phyloP scores from a whole-genome alignment of 495 filamentous ascomycete species.

The Talaromyces adpressus region DNA sequence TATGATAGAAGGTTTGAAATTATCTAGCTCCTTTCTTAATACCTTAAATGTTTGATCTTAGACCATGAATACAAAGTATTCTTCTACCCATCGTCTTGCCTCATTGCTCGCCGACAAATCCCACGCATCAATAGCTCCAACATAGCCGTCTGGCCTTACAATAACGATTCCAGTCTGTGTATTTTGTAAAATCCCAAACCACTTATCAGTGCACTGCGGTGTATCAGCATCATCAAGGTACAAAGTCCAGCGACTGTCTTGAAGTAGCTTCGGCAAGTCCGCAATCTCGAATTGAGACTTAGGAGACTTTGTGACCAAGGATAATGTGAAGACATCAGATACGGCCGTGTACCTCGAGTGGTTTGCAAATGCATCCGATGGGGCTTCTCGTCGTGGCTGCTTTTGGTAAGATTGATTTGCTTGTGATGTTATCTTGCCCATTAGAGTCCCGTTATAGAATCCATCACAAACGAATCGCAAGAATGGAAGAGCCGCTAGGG shows the following conservation, averaged over 20 bases:
- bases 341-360: constrained; percentile 53
- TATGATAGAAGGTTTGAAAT: not conserved
- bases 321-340: constrained; percentile 53
- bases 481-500: constrained; percentile 43
- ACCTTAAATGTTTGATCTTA: not conserved
- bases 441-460: constrained; percentile 31
- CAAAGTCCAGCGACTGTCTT: constrained; percentile 58
- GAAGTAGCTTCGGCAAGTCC: constrained; percentile 49
- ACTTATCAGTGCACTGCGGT: constrained; percentile 50
- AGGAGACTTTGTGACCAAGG: constrained; percentile 47
- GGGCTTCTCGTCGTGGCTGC: constrained; percentile 39
- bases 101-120: constrained; percentile 32
- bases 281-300: constrained; percentile 51
- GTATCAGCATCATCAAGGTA: constrained; percentile 56
- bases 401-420: constrained; percentile 47
- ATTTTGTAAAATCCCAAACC: constrained; percentile 48
- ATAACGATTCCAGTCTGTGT: constrained; percentile 51
- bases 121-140: constrained; percentile 53
- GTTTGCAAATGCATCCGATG: constrained; percentile 51
- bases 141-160: constrained; percentile 63
- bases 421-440: constrained; percentile 39
- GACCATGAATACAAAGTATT: constrained; percentile 39
- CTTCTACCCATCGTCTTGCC: constrained; percentile 49
- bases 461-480: constrained; percentile 44
- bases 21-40: not conserved